A percentile compares a stretch with the other conserved stretches of the same genome.
These are phyloP conservation scores for Sonneratia caseolaris DNA, from an alignment of 345 rosid species.

Conservation along the genomic window DNA sequence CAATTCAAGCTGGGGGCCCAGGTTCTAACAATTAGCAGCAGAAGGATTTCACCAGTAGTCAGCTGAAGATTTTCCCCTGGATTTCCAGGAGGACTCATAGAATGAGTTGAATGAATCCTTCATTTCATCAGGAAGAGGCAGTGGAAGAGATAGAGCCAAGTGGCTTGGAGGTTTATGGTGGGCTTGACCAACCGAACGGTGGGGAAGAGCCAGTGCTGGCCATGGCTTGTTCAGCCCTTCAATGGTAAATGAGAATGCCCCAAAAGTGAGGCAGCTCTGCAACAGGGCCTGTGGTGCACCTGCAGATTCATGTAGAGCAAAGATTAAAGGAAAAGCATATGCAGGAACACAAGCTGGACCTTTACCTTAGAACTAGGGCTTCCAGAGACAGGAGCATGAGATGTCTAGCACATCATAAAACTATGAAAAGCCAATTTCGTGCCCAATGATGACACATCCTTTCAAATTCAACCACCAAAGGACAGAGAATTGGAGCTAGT, in stretches of 20 bases:
- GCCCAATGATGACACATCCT: no score
- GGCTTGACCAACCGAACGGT: slow-evolving; percentile 16
- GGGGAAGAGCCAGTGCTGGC: slow-evolving; percentile 64
- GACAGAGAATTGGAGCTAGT: neutral
- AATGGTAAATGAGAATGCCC: slow-evolving; percentile 67
- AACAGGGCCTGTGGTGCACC: slow-evolving; percentile 70
- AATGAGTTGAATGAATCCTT: slow-evolving; percentile 61
- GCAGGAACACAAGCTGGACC: no score
- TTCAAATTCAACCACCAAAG: neutral
- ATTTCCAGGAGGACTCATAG: slow-evolving; percentile 41
- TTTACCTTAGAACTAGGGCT: no score
- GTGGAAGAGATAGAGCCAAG: slow-evolving; percentile 44
- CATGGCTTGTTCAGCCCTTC: slow-evolving; percentile 77
- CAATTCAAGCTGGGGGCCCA: neutral
- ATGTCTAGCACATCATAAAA: neutral
- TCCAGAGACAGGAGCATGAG: no score
- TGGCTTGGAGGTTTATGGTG: slow-evolving; percentile 16
- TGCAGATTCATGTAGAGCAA: slow-evolving; percentile 15
- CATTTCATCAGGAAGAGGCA: slow-evolving; percentile 56
- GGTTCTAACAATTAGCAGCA: slow-evolving; percentile 2
- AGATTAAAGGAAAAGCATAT: neutral
- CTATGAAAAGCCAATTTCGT: no score
- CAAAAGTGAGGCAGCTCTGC: slow-evolving; percentile 72
- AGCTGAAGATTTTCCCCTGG: slow-evolving; percentile 10
- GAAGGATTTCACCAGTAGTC: slow-evolving; percentile 12